Base-by-base conservation (phyloP, 1,284 basidiomycete species). In the Ustilago shanxiensis region DNA sequence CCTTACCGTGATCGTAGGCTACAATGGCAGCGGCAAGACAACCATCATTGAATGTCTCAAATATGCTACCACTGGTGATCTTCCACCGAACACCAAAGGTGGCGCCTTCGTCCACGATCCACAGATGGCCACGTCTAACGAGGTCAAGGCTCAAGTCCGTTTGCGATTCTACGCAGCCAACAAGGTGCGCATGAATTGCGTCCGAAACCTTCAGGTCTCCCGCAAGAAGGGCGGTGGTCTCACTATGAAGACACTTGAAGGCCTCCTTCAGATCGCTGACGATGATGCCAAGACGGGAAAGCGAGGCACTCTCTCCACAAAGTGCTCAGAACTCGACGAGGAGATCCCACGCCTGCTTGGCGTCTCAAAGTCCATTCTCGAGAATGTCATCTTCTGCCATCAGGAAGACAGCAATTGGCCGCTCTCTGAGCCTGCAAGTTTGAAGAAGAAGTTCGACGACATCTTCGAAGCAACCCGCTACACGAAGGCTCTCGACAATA, bases 381-480 rank as follows among this genome's bases (percentile, higher is more conserved):
- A 99, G 83, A 98, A 98, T 84, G 96, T 99, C 82, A 98, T 99
- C 70, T 99, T 99, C 84, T 99, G 97, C 87, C 97, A 99, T 87
- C 97, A 99, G 87, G 97, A 99, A 84, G 97, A 99, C 66, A 95
- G 94, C 0, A 98, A 95, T 83, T 99, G 97, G 97, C 97, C 97
- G 0, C 89, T 99, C 14, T 90, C 95, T 0, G 97, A 99, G 82
- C 93, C 96, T 0, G 89, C 93, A 0, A 90, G 91, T 1, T 87
- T 99, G 45, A 99, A 99, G 89, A 98, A 98, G 89, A 97, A 97
- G 86, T 98, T 97, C 77, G 97, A 99, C 82, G 97, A 99, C 83
- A 99, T 99, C 76, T 99, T 99, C 80, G 97, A 99, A 86, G 97
- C 97, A 1, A 99, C 96, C 1, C 78, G 80, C 53, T 84, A 83